These are phyloP conservation scores for Penicillium alfredii DNA, from an alignment of 495 filamentous ascomycete genomes.

Conservation along the genomic window DNA sequence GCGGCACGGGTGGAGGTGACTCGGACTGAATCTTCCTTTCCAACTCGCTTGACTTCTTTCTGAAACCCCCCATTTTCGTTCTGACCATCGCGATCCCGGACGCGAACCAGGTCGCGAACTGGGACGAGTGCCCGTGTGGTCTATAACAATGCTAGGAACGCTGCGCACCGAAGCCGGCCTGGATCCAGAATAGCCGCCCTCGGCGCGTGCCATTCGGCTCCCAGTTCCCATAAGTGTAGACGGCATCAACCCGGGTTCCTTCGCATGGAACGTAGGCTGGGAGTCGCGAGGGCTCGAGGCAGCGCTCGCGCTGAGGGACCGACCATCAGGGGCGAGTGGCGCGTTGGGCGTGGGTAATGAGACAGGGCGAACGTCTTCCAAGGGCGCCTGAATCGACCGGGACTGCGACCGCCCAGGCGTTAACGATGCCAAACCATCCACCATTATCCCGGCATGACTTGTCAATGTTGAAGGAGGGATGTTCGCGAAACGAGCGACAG, in stretches of 20 bases:
- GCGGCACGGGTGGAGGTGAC: slow-evolving; percentile 30
- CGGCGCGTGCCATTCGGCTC: slow-evolving; percentile 12
- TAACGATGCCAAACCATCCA: slow-evolving; percentile 30
- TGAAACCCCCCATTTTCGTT: slow-evolving; percentile 40
- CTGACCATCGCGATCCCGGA: slow-evolving; percentile 40
- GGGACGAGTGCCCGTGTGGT: slow-evolving; percentile 32
- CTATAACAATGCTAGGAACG: slow-evolving; percentile 41
- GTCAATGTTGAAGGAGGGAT: too few relatives aligned
- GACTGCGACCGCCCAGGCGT: slow-evolving; percentile 27
- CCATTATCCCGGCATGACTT: slow-evolving; percentile 44
- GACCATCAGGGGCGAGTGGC: slow-evolving; percentile 22
- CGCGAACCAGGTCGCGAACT: slow-evolving; percentile 31
- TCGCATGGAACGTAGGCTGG: too few relatives aligned
- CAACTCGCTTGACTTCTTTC: slow-evolving; percentile 34
- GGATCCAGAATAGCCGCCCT: slow-evolving; percentile 7
- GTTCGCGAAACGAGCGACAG: too few relatives aligned
- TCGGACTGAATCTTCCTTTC: slow-evolving; percentile 26
- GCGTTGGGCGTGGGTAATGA: slow-evolving; percentile 25
- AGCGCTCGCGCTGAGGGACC: slow-evolving; percentile 23
- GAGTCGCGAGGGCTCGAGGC: too few relatives aligned
- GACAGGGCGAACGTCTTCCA: slow-evolving; percentile 25
- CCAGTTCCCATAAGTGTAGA: slow-evolving; percentile 7
- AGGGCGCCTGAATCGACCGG: slow-evolving; percentile 22
- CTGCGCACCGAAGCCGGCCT: slow-evolving; percentile 31
- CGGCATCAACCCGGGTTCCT: slow-evolving; percentile 11